Evolutionary conservation across 1,284 basidiomycete species (phyloP), one percentile per base, ranked within the genome.

Genomic region (Cronartium quercuum): DNA sequence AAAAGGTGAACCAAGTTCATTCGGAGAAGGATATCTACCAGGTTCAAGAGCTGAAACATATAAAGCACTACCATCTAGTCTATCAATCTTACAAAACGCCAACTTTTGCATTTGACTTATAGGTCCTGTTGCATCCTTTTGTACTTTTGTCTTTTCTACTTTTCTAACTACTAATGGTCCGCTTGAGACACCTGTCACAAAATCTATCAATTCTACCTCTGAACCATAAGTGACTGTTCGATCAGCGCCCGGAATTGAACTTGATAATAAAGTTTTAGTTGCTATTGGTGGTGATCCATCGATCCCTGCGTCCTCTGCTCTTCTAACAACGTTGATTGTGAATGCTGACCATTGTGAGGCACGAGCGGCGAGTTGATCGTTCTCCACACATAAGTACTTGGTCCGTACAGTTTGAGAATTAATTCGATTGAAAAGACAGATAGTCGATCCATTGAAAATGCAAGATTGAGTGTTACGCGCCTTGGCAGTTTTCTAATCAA

Each of bases 101-200:
- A 97, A 90, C 83, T 95, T 93, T 83, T 97, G 94, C 88, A 97
- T 91, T 82, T 96, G 94, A 79, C 91, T 94, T 73, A 97, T 91
- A 29, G 93, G 93, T 1, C 92, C 91, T 24, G 90, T 91, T 77
- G 91, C 90, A 34, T 86, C 84, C 9, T 89, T 88, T 64, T 91
- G 76, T 15, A 83, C 91, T 75, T 89, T 86, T 38, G 91, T 91
- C 81, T 93, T 93, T 81, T 95, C 94, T 15, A 97, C 91, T 82
- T 94, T 94, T 77, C 92, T 90, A 68, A 97, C 90, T 76, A 92
- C 85, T 44, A 96, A 85, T 0, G 91, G 89, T n/a, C 91, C 89
- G 0, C 91, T 93, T 3, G 89, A 87, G 66, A 90, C 89, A 10
- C 92, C 92, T 4, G 90, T 90, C 77, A 89, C 87, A 0, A 90